A percentile compares a stretch with the other conserved stretches of the same genome.
Evolutionary conservation across 2,329 filamentous ascomycete genomes (phyloP).

Genomic region (Ophiocordyceps robertsii): DNA sequence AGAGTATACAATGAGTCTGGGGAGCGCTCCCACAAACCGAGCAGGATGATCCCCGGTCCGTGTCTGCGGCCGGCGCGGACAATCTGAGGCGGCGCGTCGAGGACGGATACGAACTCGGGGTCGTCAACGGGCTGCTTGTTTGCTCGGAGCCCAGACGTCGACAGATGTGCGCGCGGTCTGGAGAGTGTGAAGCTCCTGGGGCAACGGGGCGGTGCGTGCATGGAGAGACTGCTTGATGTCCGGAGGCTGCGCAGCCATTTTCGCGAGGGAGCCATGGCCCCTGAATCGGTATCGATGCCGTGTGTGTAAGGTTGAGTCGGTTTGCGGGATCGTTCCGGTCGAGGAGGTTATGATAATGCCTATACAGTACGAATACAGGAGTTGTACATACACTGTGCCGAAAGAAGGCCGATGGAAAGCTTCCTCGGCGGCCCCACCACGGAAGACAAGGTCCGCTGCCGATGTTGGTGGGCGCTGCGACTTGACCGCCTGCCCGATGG

Average conservation of each 20-base stretch:
- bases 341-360: too few species aligned
- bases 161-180: constrained; percentile 1
- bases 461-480: too few species aligned
- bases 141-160: constrained; percentile 7
- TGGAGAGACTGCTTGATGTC: not conserved
- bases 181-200: not conserved
- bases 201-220: constrained; percentile 1
- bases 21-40: constrained; percentile 36
- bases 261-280: constrained; percentile 14
- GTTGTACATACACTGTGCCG: too few species aligned
- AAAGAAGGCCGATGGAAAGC: too few species aligned
- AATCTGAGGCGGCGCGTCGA: constrained; percentile 73
- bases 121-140: constrained; percentile 50
- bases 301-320: too few species aligned
- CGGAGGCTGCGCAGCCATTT: constrained; percentile 13
- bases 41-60: constrained; percentile 66
- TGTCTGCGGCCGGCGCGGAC: constrained; percentile 63
- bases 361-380: too few species aligned
- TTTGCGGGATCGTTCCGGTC: too few species aligned
- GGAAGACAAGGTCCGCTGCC: too few species aligned
- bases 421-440: too few species aligned
- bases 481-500: too few species aligned
- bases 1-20: not conserved
- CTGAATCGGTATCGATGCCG: too few species aligned
- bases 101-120: constrained; percentile 68